Conservation (phyloP, 2,329 filamentous ascomycete genomes). For the Claviceps citrina region DNA sequence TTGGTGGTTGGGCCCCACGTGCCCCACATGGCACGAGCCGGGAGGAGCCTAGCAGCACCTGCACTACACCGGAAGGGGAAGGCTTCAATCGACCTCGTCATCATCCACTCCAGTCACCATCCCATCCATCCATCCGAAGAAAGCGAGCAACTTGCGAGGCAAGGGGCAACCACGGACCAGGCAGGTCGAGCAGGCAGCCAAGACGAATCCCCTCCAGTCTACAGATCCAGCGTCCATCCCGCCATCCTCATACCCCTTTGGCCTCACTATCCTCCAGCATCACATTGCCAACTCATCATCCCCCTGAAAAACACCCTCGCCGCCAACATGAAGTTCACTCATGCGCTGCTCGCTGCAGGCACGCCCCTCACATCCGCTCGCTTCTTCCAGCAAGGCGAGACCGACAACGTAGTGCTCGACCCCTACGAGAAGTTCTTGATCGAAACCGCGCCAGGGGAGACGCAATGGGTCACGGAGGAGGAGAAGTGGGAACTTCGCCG, state of each 20-base stretch:
- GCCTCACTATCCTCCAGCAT: neutral
- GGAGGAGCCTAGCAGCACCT: neutral
- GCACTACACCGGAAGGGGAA: neutral
- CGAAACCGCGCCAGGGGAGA: conserved; percentile 71
- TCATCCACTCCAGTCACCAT: too few relatives aligned
- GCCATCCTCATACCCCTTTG: too few relatives aligned
- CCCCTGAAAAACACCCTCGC: too few relatives aligned
- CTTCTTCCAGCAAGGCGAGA: conserved; percentile 38
- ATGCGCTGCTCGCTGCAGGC: conserved; percentile 36
- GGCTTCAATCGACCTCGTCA: neutral
- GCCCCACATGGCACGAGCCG: neutral
- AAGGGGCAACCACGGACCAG: too few relatives aligned
- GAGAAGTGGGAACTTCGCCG: conserved; percentile 85
- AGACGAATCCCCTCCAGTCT: too few relatives aligned
- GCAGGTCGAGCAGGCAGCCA: too few relatives aligned
- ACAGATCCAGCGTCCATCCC: too few relatives aligned
- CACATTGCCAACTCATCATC: too few relatives aligned
- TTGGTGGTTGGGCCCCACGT: too few relatives aligned
- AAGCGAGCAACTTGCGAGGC: too few relatives aligned
- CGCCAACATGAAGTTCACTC: conserved; percentile 34
- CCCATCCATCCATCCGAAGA: too few relatives aligned
- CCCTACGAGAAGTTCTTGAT: conserved; percentile 46
- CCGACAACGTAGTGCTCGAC: conserved; percentile 33
- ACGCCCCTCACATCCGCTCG: conserved; percentile 37
- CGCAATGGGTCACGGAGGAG: conserved; percentile 77